Percentiles rank a stretch among this genome's conserved stretches.
Evolutionary conservation across 495 filamentous ascomycete genomes (phyloP).

Genomic region (Mytilinidion resinicola): DNA sequence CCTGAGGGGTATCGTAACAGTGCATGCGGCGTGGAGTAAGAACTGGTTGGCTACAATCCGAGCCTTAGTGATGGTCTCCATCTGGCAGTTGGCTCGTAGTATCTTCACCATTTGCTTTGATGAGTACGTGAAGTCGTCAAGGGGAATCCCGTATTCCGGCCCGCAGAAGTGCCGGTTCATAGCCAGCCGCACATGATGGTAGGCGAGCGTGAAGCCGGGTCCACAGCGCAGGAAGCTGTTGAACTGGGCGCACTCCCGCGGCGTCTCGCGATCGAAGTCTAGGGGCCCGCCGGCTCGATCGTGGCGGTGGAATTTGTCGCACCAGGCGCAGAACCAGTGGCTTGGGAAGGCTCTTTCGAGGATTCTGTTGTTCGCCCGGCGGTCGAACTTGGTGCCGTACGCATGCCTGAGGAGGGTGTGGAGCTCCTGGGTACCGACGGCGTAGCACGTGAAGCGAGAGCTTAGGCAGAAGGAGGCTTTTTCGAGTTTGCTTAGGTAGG

Average conservation of each 20-base stretch:
- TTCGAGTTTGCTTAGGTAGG: constrained; percentile 5
- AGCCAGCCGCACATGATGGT: constrained; percentile 16
- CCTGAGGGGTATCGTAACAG: neutral
- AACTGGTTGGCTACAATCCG: constrained; percentile 7
- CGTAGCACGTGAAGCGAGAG: constrained; percentile 16
- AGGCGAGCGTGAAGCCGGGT: constrained; percentile 9
- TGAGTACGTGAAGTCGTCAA: constrained; percentile 4
- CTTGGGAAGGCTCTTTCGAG: constrained; percentile 19
- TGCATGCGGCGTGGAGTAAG: constrained; percentile 7
- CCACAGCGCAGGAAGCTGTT: constrained; percentile 17
- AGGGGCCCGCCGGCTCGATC: constrained; percentile 5
- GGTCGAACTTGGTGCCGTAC: neutral
- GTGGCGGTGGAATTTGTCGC: constrained; percentile 18
- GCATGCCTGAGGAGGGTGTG: neutral
- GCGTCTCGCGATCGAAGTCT: neutral
- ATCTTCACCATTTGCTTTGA: neutral
- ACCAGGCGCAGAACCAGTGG: constrained; percentile 23
- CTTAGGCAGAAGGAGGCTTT: constrained; percentile 15
- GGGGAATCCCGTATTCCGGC: constrained; percentile 10
- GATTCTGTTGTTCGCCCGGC: constrained; percentile 16
- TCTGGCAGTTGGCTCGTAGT: neutral
- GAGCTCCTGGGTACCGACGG: constrained; percentile 7
- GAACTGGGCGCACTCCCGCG: constrained; percentile 11
- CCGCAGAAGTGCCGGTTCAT: constrained; percentile 19
- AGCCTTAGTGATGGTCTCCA: constrained; percentile 1